These are phyloP conservation scores for Triadica sebifera DNA, from an alignment of 345 rosid species.

Conservation along the genomic window DNA sequence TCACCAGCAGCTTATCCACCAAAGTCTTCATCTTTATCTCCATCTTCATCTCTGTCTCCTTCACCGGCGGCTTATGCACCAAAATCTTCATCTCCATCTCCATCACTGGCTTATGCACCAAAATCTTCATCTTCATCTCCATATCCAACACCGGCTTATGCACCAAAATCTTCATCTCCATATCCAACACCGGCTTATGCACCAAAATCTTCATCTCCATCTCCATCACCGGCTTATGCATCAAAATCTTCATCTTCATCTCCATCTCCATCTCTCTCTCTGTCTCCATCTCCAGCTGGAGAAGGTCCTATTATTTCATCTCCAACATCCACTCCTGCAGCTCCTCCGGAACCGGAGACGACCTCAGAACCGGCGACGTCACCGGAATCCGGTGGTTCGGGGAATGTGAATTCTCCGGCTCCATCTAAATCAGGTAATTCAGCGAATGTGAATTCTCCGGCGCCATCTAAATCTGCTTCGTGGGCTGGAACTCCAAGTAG, in stretches of 20 bases:
- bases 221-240: no score
- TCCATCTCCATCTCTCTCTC: background rate
- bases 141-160: background rate
- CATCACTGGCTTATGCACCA: no score
- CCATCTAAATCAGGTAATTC: background rate
- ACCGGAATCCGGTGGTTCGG: no score
- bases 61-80: background rate
- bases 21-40: background rate
- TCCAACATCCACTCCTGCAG: constrained; percentile 4
- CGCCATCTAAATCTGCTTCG: background rate
- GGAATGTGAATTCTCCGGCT: no score
- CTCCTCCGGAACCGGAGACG: no score
- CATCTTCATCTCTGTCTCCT: constrained; percentile 10
- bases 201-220: background rate
- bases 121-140: no score
- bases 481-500: background rate
- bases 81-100: background rate
- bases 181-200: background rate
- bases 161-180: constrained; percentile 1
- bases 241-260: no score
- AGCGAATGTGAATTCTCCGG: background rate
- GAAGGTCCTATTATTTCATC: background rate
- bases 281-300: background rate
- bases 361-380: no score
- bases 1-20: background rate